Conservation (phyloP, 2,329 filamentous ascomycete genomes). For the Endoconidiophora laricicola region DNA sequence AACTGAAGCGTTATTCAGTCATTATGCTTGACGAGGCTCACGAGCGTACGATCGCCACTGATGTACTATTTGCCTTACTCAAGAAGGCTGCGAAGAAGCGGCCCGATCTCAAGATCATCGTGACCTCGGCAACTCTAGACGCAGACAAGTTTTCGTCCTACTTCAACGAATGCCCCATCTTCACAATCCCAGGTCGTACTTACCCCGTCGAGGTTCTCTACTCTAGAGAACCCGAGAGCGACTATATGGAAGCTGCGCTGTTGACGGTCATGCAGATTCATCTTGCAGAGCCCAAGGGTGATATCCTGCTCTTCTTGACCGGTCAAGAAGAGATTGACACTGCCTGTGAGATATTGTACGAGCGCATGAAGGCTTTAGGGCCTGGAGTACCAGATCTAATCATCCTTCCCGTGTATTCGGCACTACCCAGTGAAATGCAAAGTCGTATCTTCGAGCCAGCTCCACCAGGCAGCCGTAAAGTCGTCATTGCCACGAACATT, state of each 20-base stretch:
- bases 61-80: constrained; percentile 82
- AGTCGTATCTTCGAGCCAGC: constrained; percentile 89
- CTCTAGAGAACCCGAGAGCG: constrained; percentile 82
- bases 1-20: constrained; percentile 76
- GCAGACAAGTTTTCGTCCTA: constrained; percentile 96
- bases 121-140: constrained; percentile 90
- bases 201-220: constrained; percentile 95
- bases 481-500: constrained; percentile 96
- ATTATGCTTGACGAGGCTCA: constrained; percentile 98
- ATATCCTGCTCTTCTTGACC: constrained; percentile 92
- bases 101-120: constrained; percentile 82
- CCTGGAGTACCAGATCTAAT: constrained; percentile 81
- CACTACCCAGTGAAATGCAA: constrained; percentile 83
- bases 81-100: constrained; percentile 84
- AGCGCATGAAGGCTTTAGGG: constrained; percentile 90
- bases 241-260: constrained; percentile 87
- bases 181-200: constrained; percentile 87
- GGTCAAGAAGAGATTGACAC: constrained; percentile 98
- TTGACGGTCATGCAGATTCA: constrained; percentile 98
- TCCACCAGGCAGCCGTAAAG: constrained; percentile 70
- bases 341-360: constrained; percentile 76
- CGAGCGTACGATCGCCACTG: constrained; percentile 89
- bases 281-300: constrained; percentile 75
- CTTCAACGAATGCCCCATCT: constrained; percentile 90
- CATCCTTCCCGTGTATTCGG: constrained; percentile 91